A percentile compares a stretch with the other conserved stretches of the same genome.
Evolutionary conservation across 1,139 yeast species (phyloP).

Genomic region (Geotrichum phurueaensis): DNA sequence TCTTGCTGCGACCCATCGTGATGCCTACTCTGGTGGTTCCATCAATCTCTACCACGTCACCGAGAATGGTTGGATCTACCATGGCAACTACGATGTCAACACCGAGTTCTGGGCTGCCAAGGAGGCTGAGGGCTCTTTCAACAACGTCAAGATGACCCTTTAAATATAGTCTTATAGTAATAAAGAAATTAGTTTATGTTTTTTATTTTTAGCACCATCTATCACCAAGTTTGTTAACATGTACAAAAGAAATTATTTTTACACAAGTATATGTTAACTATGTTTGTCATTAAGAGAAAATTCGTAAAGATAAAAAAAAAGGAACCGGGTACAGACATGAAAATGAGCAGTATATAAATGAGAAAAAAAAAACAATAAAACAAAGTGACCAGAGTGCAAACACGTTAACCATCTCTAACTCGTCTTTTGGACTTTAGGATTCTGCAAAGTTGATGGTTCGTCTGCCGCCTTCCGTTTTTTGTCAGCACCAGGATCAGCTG

Average conservation of each 20-base stretch:
- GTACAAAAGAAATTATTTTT: not conserved
- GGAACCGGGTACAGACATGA: not conserved
- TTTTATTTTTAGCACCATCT: not conserved
- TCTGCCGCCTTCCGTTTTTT: not conserved
- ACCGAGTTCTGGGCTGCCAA: conserved; percentile 88
- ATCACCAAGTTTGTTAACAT: not conserved
- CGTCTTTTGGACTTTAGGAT: not conserved
- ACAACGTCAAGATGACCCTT: conserved; percentile 55
- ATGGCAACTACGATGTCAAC: conserved; percentile 92
- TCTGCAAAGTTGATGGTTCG: not conserved
- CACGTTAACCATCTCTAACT: not conserved
- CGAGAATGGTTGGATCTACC: conserved; percentile 90
- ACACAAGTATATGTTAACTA: not conserved
- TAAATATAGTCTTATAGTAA: not conserved
- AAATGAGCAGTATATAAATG: not conserved
- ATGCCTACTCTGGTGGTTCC: conserved; percentile 97
- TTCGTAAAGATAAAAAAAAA: not conserved
- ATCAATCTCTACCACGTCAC: conserved; percentile 88
- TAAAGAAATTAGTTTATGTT: not conserved
- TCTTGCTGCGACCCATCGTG: conserved; percentile 97
- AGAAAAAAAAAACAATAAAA: not conserved
- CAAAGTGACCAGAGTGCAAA: not conserved
- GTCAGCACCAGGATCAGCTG: not conserved
- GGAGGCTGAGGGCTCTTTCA: conserved; percentile 81
- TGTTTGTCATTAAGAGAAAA: not conserved